phyloP scores from a whole-genome alignment of 345 rosid genomes.

The Tarenaya hassleriana region DNA sequence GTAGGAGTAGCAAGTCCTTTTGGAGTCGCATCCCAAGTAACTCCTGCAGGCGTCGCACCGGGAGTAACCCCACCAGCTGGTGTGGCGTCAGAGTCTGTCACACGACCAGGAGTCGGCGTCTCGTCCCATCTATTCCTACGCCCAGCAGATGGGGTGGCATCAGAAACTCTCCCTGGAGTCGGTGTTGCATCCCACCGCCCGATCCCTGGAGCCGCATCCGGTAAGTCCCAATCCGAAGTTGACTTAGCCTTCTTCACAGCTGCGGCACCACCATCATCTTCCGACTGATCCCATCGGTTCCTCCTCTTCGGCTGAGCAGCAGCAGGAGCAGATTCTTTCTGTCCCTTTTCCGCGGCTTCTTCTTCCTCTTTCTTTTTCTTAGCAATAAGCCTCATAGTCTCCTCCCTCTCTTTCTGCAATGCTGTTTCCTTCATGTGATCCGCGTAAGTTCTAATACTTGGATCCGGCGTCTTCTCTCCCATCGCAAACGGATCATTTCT shows the following conservation, averaged over 20 bases:
- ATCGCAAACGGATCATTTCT: conserved; percentile 84
- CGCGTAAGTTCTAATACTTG: conserved; percentile 61
- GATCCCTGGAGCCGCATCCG: conserved; percentile 75
- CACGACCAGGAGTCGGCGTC: conserved; percentile 91
- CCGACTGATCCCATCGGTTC: conserved; percentile 86
- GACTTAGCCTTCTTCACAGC: conserved; percentile 52
- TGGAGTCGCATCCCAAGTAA: conserved; percentile 94
- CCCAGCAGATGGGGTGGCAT: conserved; percentile 69
- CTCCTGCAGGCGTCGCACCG: conserved; percentile 92
- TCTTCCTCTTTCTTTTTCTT: conserved; percentile 80
- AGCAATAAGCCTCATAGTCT: conserved; percentile 44
- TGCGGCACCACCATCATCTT: conserved; percentile 52
- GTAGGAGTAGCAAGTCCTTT: conserved; percentile 84
- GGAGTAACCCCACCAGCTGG: conserved; percentile 83
- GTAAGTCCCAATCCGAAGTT: conserved; percentile 89
- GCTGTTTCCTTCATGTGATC: conserved; percentile 89
- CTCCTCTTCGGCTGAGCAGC: conserved; percentile 58
- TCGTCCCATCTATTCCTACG: conserved; percentile 97
- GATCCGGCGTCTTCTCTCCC: conserved; percentile 92
- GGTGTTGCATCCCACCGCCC: conserved; percentile 97
- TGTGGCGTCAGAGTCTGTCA: conserved; percentile 84
- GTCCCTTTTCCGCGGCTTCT: conserved; percentile 44
- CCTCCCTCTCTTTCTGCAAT: conserved; percentile 53
- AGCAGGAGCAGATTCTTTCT: conserved; percentile 32
- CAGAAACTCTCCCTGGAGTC: conserved; percentile 69